Conservation (phyloP, 257 asterid genomes). For the Sherardia arvensis region DNA sequence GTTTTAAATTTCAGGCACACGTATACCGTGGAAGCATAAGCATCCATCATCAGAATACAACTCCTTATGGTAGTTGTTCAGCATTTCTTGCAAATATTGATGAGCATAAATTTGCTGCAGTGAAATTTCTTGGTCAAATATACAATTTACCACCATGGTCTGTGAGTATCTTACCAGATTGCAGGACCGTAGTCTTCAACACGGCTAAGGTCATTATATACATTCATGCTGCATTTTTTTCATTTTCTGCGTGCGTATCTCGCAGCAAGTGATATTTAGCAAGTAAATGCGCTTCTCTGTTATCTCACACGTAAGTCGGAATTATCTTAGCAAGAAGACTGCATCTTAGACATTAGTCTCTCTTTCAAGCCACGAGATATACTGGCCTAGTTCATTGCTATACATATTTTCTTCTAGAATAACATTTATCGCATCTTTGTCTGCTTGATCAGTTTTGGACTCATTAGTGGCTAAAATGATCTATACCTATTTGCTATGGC, state of each 20-base stretch:
- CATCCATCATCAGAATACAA: slow-evolving; percentile 12
- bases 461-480: background rate
- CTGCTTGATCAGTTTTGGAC: background rate
- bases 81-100: slow-evolving; percentile 95
- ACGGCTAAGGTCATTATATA: slow-evolving; percentile 54
- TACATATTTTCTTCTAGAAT: slow-evolving; percentile 3
- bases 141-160: slow-evolving; percentile 91
- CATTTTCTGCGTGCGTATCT: background rate
- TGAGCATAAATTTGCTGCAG: slow-evolving; percentile 52
- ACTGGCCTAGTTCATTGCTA: background rate
- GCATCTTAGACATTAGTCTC: background rate
- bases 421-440: background rate
- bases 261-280: background rate
- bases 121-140: slow-evolving; percentile 44
- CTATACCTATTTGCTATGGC: background rate
- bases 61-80: slow-evolving; percentile 40
- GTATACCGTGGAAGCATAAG: slow-evolving; percentile 35
- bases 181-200: slow-evolving; percentile 61
- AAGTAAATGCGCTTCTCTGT: background rate
- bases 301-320: background rate
- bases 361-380: background rate
- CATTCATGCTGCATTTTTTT: slow-evolving; percentile 1
- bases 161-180: slow-evolving; percentile 83
- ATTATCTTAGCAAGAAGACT: background rate
- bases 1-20: slow-evolving; percentile 50